These are phyloP conservation scores for Nakaseomyces glabratus DNA, from an alignment of 1,139 yeast genomes.

Conservation along the genomic window DNA sequence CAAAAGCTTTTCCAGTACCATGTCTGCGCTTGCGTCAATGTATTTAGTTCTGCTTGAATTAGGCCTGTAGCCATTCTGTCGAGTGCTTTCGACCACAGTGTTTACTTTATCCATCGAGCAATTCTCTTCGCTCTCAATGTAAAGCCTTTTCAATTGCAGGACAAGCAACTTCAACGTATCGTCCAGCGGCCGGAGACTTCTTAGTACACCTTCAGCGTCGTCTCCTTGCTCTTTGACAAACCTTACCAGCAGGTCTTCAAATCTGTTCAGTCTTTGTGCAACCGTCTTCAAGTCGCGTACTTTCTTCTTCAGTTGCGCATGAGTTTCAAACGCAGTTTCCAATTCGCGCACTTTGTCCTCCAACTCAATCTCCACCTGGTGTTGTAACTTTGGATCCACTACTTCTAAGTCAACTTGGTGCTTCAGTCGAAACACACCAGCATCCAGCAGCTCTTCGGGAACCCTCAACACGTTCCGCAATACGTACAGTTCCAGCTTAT, in stretches of 20 bases:
- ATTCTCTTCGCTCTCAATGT: constrained; percentile 23
- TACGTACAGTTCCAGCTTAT: constrained; percentile 76
- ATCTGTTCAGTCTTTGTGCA: constrained; percentile 9
- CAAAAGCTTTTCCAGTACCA: constrained; percentile 9
- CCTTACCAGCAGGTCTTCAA: constrained; percentile 12
- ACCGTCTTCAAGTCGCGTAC: constrained; percentile 16
- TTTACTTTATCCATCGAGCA: constrained; percentile 20
- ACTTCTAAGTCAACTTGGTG: constrained; percentile 54
- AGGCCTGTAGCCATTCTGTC: neutral
- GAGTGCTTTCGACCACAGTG: constrained; percentile 8
- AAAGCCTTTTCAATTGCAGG: constrained; percentile 21
- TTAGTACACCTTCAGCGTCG: constrained; percentile 9
- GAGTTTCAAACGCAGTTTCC: constrained; percentile 3
- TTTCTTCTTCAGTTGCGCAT: constrained; percentile 11
- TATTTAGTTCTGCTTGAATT: constrained; percentile 13
- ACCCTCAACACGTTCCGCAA: constrained; percentile 66
- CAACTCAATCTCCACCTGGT: constrained; percentile 6
- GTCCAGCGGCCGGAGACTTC: constrained; percentile 23
- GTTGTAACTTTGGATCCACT: constrained; percentile 11
- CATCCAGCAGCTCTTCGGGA: constrained; percentile 58
- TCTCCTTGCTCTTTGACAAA: constrained; percentile 6
- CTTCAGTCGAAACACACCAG: constrained; percentile 56
- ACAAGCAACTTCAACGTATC: constrained; percentile 24
- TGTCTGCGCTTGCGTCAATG: constrained; percentile 14
- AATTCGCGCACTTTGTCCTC: constrained; percentile 6